Evolutionary conservation across 1,284 basidiomycete species (phyloP), one percentile per base, ranked within the genome.

Genomic region (Earliella scabrosa): DNA sequence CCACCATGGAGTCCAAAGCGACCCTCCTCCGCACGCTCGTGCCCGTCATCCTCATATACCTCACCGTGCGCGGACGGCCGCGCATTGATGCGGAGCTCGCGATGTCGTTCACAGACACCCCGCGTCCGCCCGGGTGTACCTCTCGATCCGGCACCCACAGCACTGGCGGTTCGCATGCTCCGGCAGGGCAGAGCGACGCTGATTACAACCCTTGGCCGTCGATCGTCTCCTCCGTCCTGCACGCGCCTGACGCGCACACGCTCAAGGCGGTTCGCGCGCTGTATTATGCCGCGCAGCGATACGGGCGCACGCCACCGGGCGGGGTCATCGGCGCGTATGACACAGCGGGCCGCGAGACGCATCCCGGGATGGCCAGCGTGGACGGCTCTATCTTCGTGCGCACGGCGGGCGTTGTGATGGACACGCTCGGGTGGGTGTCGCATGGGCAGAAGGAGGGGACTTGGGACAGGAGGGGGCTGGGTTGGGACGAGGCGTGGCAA

Each of bases 401-500:
- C 27, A 80, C 82, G 26, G 87, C 87, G 1, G 86, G 86, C 1
- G 73, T 85, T 32, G 64, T 87, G 63, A 81, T 87, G 80, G 73
- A 84, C 35, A 76, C 73, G 14, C 72, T 86, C 54, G 87, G 87
- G 0, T 90, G 87, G 87, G 78, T 82, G 1, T 73, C 77, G 20
- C 76, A 82, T 71, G 78, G 68, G 8, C 65, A 83, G 64, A 60
- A 72, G 40, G 77, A 76, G 45, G 75, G 75, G 3, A 56, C 69
- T 0, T 90, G 87, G 87, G 87, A 88, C 68, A 61, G 77, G 40
- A 85, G 82, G 63, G 84, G 78, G 18, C 68, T 88, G 23, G 88
- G 88, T 0, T 90, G 85, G 82, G 85, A 89, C 57, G 86, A 77
- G 11, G 86, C 86, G 0, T 90, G 87, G 88, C 26, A 3, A 31